phyloP scores from a whole-genome alignment of 2,329 filamentous ascomycete species.

The Diaporthe vexans region DNA sequence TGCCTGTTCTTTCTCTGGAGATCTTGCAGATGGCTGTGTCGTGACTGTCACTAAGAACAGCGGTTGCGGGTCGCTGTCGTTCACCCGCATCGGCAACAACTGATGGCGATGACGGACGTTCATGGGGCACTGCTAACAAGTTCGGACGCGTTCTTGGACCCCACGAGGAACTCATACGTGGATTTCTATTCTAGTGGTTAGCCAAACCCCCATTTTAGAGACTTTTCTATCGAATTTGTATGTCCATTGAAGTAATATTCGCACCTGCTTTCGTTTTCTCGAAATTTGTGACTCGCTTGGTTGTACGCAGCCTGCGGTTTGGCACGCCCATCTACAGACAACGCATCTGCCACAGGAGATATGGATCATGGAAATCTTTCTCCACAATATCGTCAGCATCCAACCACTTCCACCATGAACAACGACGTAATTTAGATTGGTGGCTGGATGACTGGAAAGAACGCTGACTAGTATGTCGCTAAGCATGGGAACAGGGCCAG shows the following conservation, averaged over 20 bases:
- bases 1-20: neutral
- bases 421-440: too few species aligned
- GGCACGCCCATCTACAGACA: too few species aligned
- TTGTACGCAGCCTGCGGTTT: too few species aligned
- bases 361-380: too few species aligned
- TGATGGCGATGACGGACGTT: neutral
- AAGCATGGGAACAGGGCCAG: too few species aligned
- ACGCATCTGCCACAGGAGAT: too few species aligned
- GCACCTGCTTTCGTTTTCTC: neutral
- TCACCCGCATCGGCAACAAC: conserved; percentile 13
- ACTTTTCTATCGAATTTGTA: neutral
- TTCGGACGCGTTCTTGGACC: neutral
- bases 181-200: neutral
- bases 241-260: too few species aligned
- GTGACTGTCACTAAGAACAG: neutral
- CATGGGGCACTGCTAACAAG: neutral
- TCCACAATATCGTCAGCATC: too few species aligned
- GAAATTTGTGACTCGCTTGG: neutral
- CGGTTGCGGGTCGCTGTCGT: neutral
- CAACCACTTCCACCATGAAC: too few species aligned
- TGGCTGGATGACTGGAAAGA: too few species aligned
- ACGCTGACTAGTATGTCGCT: too few species aligned
- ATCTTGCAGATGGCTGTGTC: conserved; percentile 15
- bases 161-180: neutral
- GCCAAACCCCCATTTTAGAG: neutral